Conservation (phyloP, 164 flowering plant genomes). For the Hamamelis virginiana region DNA sequence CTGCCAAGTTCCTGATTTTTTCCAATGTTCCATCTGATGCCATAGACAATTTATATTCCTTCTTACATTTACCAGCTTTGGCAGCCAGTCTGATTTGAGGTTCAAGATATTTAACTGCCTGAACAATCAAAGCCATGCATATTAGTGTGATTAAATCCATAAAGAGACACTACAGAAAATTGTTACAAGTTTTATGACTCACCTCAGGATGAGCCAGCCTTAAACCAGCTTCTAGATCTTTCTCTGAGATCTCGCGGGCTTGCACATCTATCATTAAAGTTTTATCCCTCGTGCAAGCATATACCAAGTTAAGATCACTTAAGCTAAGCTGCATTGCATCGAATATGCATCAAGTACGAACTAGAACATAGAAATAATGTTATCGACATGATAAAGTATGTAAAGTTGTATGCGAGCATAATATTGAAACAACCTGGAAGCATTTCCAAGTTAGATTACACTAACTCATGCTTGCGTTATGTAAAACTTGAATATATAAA, state of each 20-base stretch:
- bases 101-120: constrained; percentile 89
- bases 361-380: neutral
- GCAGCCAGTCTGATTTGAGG: constrained; percentile 91
- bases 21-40: constrained; percentile 61
- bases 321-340: constrained; percentile 62
- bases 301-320: constrained; percentile 92
- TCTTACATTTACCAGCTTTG: constrained; percentile 82
- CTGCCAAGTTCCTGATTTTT: constrained; percentile 65
- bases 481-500: neutral
- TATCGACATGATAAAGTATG: neutral
- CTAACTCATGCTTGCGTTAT: neutral
- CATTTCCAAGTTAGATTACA: neutral
- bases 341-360: constrained; percentile 6
- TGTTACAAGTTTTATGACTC: constrained; percentile 6
- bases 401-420: neutral
- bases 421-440: neutral
- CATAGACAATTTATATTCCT: constrained; percentile 76
- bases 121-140: constrained; percentile 19
- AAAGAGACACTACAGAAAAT: neutral
- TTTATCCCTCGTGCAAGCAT: constrained; percentile 93
- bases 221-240: constrained; percentile 81
- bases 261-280: constrained; percentile 96
- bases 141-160: constrained; percentile 4
- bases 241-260: constrained; percentile 90
- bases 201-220: constrained; percentile 95